Conservation (phyloP, 2,329 filamentous ascomycete species). For the Fusarium tanahbumbuense region DNA sequence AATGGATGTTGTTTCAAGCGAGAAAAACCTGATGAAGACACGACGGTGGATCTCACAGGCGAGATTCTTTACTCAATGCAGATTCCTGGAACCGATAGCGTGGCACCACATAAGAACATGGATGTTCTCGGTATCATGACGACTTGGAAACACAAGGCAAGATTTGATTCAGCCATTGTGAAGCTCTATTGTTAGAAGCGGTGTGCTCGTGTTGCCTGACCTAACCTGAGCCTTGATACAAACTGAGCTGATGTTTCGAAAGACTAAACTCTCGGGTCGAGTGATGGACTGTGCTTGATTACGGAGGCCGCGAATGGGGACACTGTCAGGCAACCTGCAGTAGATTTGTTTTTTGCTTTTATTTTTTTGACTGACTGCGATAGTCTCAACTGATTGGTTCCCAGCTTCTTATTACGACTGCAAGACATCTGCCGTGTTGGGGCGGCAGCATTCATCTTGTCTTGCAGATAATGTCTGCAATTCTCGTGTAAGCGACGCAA, state of each 20-base stretch:
- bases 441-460: not conserved
- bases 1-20: not conserved
- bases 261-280: constrained; percentile 26
- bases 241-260: constrained; percentile 31
- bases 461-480: constrained; percentile 1
- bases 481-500: constrained; percentile 6
- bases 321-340: constrained; percentile 9
- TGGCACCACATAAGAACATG: constrained; percentile 38
- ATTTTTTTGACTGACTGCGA: constrained; percentile 1
- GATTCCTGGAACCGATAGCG: constrained; percentile 18
- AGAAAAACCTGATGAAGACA: not conserved
- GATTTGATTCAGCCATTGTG: constrained; percentile 3
- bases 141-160: constrained; percentile 14
- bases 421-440: not conserved
- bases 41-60: not conserved
- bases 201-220: constrained; percentile 25
- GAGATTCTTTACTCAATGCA: constrained; percentile 1
- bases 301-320: constrained; percentile 19
- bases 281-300: constrained; percentile 38
- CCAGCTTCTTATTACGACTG: not conserved
- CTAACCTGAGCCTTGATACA: constrained; percentile 2
- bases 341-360: not conserved
- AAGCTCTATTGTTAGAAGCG: constrained; percentile 17
- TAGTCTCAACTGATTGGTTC: constrained; percentile 10
- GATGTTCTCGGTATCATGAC: not conserved